Base-by-base conservation (phyloP, 2,329 filamentous ascomycete species). In the Samsoniella hepiali region DNA sequence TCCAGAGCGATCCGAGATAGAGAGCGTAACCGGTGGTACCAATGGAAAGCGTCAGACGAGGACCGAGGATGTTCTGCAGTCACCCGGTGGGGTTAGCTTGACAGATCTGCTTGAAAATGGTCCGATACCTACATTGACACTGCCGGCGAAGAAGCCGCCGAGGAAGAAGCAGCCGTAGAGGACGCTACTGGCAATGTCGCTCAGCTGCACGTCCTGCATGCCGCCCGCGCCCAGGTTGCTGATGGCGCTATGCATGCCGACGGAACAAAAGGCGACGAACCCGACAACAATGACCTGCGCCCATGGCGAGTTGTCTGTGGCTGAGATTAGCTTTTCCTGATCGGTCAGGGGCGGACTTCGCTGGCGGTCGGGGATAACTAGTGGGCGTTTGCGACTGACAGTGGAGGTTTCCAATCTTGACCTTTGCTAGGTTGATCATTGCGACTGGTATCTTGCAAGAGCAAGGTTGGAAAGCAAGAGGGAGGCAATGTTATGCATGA, bases 1-100 rank as follows among this genome's bases (percentile, higher is more conserved):
- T 82, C 34, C 91, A 79, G 73, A 90, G 88, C 63, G 83, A 84
- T 51, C 85, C 83, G 40, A 88, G 82, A 72, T 91, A 91, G 73
- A 91, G 78, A 69, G 82, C 85, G 77, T 91, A 92, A 58, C 89
- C 89, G 59, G 91, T 75, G 11, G 89, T 88, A 60, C 89, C 89
- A 68, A 91, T 82, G 3, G 84, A 81, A 59, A 92, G 78, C 11
- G 88, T 87, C 38, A 80, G 71, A 70, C 82, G 84, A 68, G 91
- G 82, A 53, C 89, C 89, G 63, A 91, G 79, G 67, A 82, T 84
- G 77, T 92, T 92, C 68, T 69, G 50, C 17, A 58, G 22, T 10
- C 9, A 9, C 17, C 22, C 22, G 13, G 6, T n/a, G 11, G 13
- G 13, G 15, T 51, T 54, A 61, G 45, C 15, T 3, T 15, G 47